These are phyloP conservation scores for Carallia pectinifolia DNA, from an alignment of 345 rosid species.

Conservation along the genomic window DNA sequence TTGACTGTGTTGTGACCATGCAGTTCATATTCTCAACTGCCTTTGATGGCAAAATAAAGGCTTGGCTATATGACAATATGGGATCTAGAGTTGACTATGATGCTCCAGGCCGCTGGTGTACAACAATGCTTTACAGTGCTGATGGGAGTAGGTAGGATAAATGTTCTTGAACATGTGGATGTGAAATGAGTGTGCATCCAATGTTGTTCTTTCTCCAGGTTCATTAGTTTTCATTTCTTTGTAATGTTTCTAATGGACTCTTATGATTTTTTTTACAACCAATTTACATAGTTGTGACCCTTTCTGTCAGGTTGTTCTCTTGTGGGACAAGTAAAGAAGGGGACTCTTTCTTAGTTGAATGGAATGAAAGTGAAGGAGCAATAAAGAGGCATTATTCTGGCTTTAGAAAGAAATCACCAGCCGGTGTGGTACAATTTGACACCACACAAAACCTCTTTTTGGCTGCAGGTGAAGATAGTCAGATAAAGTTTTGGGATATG, in stretches of 20 bases:
- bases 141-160: conserved; percentile 69
- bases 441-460: conserved; percentile 81
- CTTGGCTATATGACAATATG: conserved; percentile 79
- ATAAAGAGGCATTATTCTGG: conserved; percentile 72
- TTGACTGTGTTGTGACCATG: conserved; percentile 25
- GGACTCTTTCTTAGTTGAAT: conserved; percentile 75
- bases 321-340: conserved; percentile 95
- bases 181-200: neutral
- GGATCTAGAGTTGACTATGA: conserved; percentile 82
- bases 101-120: conserved; percentile 79
- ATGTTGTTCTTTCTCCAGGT: neutral
- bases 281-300: conserved; percentile 8
- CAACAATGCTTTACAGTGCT: conserved; percentile 83
- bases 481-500: conserved; percentile 95
- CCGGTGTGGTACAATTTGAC: conserved; percentile 76
- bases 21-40: conserved; percentile 86
- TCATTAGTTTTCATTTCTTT: neutral
- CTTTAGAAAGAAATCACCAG: conserved; percentile 53
- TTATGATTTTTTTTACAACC: neutral
- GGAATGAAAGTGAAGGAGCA: conserved; percentile 95
- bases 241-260: neutral
- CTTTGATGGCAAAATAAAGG: conserved; percentile 82
- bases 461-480: conserved; percentile 87
- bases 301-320: conserved; percentile 67
- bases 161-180: neutral